Evolutionary conservation across 169 alveolate genomes (phyloP), one percentile per base, ranked within the genome.

Genomic region (Cryptosporidium sp.): DNA sequence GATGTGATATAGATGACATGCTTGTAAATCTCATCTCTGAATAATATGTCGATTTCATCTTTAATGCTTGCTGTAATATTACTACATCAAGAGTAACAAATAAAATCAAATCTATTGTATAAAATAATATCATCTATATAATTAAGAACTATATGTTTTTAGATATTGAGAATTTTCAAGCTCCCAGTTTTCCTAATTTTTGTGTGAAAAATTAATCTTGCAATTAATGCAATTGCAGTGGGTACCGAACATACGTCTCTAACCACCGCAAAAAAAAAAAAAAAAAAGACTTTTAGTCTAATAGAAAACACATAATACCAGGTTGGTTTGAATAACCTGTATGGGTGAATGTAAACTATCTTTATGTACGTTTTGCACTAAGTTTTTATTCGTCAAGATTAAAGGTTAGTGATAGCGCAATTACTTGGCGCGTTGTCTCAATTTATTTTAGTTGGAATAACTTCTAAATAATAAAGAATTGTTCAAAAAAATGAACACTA

Each of bases 381-480:
- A 23, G 29, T 9, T 56, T 23, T 56, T 12, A 21, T 56, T 56
- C 67, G 26, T 26, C 31, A 56, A 26, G 67, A 23, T 23, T n/a
- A 56, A 56, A 26, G 29, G 29, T 8, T 8, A 39, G 26, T 21
- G 18, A 21, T 18, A 67, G 56, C 73, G 73, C 73, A 31, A 39
- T 23, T 39, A 31, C 18, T 75, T 56, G 72, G 80, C 89, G 89
- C 80, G 89, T 60, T 80, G 89, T 80, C 89, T 80, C 89, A 80
- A 48, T 42, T 52, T 6, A 23, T n/a, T 2, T 29, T 7, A 29
- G 23, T 35, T 18, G 26, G 31, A 29, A 8, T 69, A 8, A 9
- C 2, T 69, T 44, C 84, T 7, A 21, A 23, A 42, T 26, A 2
- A 9, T 42, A 45, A 21, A 69, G 16, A 23, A 26, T 42, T 45